Evolutionary conservation across 2,329 filamentous ascomycete species (phyloP).

Genomic region (Nigrospora sphaerica): DNA sequence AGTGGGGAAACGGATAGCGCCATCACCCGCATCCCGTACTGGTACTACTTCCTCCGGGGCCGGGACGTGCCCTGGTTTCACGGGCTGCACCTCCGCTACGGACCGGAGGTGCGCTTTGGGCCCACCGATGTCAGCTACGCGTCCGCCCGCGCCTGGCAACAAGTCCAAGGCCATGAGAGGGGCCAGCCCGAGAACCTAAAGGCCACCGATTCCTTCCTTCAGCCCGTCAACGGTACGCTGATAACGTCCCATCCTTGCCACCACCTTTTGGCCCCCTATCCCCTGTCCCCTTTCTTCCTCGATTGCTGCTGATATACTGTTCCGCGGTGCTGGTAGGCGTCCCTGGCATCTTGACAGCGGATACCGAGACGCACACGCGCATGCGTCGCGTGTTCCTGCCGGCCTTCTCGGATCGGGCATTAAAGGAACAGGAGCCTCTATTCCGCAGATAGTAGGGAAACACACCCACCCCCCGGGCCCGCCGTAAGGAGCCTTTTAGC

Average conservation of each 20-base stretch:
- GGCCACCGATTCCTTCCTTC: conserved; percentile 7
- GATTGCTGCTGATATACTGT: too few relatives aligned
- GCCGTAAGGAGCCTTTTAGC: not conserved
- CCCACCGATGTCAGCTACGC: conserved; percentile 14
- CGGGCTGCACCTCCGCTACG: conserved; percentile 11
- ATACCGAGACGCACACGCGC: conserved; percentile 9
- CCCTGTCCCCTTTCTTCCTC: not conserved
- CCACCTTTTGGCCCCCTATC: not conserved
- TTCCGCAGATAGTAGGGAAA: conserved; percentile 22
- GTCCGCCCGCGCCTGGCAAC: conserved; percentile 12
- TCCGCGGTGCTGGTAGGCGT: conserved; percentile 2
- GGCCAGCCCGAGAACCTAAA: not conserved
- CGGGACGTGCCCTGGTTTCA: conserved; percentile 13
- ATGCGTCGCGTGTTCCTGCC: conserved; percentile 11
- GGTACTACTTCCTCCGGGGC: conserved; percentile 10
- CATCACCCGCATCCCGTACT: conserved; percentile 15
- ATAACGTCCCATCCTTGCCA: too few relatives aligned
- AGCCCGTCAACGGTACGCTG: conserved; percentile 10
- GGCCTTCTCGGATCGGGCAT: conserved; percentile 12
- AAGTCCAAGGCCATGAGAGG: conserved; percentile 9
- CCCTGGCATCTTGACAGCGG: conserved; percentile 9
- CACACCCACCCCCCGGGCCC: not conserved
- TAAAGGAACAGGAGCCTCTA: conserved; percentile 12
- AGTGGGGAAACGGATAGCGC: not conserved
- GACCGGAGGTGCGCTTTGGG: conserved; percentile 11